Base-by-base conservation (phyloP, 1,284 basidiomycete species). In the Entoloma clypeatum region DNA sequence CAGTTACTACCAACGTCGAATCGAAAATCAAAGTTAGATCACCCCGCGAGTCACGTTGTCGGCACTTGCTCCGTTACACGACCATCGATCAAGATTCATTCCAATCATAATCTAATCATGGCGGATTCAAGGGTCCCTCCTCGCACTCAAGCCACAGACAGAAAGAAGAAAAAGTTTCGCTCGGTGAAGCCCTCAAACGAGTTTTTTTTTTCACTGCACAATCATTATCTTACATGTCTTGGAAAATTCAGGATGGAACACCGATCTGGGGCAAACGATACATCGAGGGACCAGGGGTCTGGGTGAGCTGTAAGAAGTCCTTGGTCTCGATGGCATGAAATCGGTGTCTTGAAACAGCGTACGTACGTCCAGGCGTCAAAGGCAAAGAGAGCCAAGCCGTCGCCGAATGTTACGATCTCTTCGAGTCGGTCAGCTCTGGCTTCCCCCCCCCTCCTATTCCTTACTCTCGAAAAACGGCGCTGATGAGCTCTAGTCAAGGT, bases 351-450 rank as follows among this genome's bases (percentile, higher is more conserved):
- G n/a, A 22, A 5, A 26, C 43, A 24, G 25, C 33, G 27, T 44
- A 36, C 38, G n/a, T n/a, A n/a, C 38, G 34, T 31, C 4, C 31
- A 74, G 72, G 72, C 49, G 74, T 86, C 19, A 85, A 83, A 59
- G 86, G 87, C 14, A 90, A 83, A 54, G 87, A 91, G 59, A 83
- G 73, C 47, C 81, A 81, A 53, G 74, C 83, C 0, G 74, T 86
- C 4, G 77, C 79, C 23, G 88, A 91, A 56, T 60, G 87, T 27
- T 85, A 81, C 49, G 84, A 87, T 56, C 56, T 91, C 8, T 86
- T 91, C 44, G 83, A 87, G 48, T 75, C 74, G 40, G 87, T 88
- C 50, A 55, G 77, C 61, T 39, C 24, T 14, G n/a, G n/a, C n/a
- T n/a, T n/a, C n/a, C n/a, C n/a, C n/a, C n/a, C n/a, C n/a, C n/a